Base-by-base conservation (phyloP, 139 green algal genomes). In the Chlamydomonas schloesseri region DNA sequence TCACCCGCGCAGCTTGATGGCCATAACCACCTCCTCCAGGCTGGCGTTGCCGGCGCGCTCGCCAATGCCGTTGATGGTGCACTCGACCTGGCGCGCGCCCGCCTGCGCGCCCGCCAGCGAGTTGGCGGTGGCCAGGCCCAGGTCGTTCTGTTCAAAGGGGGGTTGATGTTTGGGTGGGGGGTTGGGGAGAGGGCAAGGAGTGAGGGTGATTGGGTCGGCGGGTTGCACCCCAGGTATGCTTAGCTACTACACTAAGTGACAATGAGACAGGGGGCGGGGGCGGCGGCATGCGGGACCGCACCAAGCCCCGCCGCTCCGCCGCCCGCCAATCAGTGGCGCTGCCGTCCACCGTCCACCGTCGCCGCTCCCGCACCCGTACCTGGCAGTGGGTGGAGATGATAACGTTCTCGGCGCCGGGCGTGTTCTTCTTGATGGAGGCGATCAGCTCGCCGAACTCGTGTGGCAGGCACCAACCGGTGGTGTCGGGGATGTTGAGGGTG, bases 21-120 rank as follows among this genome's bases (percentile, higher is more conserved):
- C 95, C 95, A 99, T 98, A 15, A 97, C 95, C 3, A 99, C 90
- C 93, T 99, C 98, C 89, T 99, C 98, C 87, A 99, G 84, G 0
- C 93, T 98, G 0, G 98, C 97, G 88, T 99, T 99, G 47, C 98
- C 98, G 33, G 98, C 98, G 0, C 98, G 91, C 94, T 99, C 98
- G 15, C 98, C 98, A 73, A 99, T 99, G 90, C 98, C 98, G 89
- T 99, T 99, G 91, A 99, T 99, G 31, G 98, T 99, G 90, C 96
- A 98, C 94, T 99, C 98, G 29, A 99, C 93, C 92, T 98, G 96
- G 1, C 96, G 84, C 36, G 95, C 95, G 46, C 94, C 95, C 50
- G 68, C 88, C 86, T 91, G 91, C 1, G 95, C 96, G 57, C 96
- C 96, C 24, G 96, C 95, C 31, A 99, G 94, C 33, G 90, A 96